Base-by-base conservation (phyloP, 2,329 filamentous ascomycete genomes). In the Aspergillus nomiae region DNA sequence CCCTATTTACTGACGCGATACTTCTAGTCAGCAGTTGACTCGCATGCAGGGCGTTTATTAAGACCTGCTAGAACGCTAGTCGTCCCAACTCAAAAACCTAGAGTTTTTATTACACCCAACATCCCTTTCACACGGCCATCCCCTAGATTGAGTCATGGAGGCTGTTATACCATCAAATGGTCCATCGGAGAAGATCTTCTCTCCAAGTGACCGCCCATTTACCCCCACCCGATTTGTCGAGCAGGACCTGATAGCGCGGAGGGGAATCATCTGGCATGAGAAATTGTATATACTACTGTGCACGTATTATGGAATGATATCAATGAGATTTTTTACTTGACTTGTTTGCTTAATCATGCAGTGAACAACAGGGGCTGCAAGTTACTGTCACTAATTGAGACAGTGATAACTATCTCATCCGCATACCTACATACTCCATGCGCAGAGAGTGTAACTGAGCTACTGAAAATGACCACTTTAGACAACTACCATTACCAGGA, bases 181-280 rank as follows among this genome's bases (percentile, higher is more conserved):
- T 59, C 46, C n/a, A 28, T 51, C 38, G 28, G 38, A 61, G 38
- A 56, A 28, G 43, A 30, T 19, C 19, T 24, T 12, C 11, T 48
- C 32, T 16, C 0, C 26, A 26, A 30, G 11, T 50, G 30, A 56
- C 50, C 21, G 36, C 48, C 48, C 38, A 45, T 56, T 54, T 24
- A 38, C 41, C 58, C 60, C 59, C 62, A 34, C 45, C 53, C 56
- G 45, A 46, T 56, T 55, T 60, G 60, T 65, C 57, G 46, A 55
- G 63, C 60, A 56, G 63, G 60, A 60, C 45, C 54, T 64, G 63
- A 60, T 59, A 58, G 45, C 46, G 58, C n/a, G 36, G 53, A 26
- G 46, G 60, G 46, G 46, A 34, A 21, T 36, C 43, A 30, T 24
- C n/a, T 54, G 28, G 19, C 9, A 21, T 24, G 32, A 24, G 36